Evolutionary conservation across 805 yeast genomes (phyloP).

Genomic region (Cyberlindnera petersonii): DNA sequence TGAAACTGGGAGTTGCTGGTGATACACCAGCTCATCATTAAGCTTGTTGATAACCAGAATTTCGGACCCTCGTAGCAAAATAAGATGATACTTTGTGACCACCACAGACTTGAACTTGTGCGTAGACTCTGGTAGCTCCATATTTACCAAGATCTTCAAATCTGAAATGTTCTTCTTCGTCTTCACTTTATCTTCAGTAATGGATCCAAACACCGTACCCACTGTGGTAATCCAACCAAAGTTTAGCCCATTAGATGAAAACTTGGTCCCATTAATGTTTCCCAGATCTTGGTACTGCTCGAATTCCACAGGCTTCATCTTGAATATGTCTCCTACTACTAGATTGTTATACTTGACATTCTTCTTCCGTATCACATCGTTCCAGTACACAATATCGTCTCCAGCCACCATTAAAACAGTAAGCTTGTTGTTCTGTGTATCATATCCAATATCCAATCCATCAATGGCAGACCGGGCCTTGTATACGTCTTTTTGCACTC

Average conservation of each 20-base stretch:
- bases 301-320: constrained; percentile 30
- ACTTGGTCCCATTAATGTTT: constrained; percentile 31
- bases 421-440: constrained; percentile 7
- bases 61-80: constrained; percentile 42
- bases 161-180: constrained; percentile 27
- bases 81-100: constrained; percentile 51
- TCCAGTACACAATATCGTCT: constrained; percentile 32
- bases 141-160: constrained; percentile 36
- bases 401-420: constrained; percentile 26
- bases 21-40: constrained; percentile 43
- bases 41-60: constrained; percentile 47
- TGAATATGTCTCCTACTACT: constrained; percentile 18
- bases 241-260: constrained; percentile 23
- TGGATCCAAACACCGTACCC: constrained; percentile 43
- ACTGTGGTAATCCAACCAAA: constrained; percentile 47
- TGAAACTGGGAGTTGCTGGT: constrained; percentile 35
- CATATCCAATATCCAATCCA: constrained; percentile 24
- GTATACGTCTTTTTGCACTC: constrained; percentile 38
- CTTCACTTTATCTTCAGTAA: constrained; percentile 22
- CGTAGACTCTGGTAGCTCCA: constrained; percentile 36
- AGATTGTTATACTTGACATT: constrained; percentile 24
- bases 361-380: constrained; percentile 16
- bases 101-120: constrained; percentile 37
- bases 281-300: constrained; percentile 37
- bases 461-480: constrained; percentile 25